Base-by-base conservation (phyloP, 805 yeast genomes). In the Maudiozyma pseudohumilis region DNA sequence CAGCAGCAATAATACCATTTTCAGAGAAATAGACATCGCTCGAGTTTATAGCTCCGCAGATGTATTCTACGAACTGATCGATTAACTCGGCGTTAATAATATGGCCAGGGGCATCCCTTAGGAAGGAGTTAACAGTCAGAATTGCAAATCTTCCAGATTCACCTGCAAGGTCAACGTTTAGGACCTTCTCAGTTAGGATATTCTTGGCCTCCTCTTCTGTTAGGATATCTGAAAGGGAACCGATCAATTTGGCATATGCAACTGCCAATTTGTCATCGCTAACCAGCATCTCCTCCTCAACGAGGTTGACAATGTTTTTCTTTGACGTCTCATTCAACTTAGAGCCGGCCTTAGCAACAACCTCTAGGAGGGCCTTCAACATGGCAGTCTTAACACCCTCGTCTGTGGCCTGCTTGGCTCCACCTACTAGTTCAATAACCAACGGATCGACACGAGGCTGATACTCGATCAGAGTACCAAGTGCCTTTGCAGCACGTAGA, bases 401-500 rank as follows among this genome's bases (percentile, higher is more conserved):
- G 42, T 75, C 77, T n/a, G 69, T 66, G 16, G 83, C 68, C 40
- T 68, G 66, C 50, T 74, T 80, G 11, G 85, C 84, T 37, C 92
- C 92, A 32, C 75, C 61, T 11, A 87, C 77, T 43, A 88, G 69
- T 55, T 89, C 97, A 29, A 83, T 70, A 6, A 87, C 86, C 39
- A 89, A 70, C 3, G 96, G 95, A 59, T 89, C 98, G 39, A 89
- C 88, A 54, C 96, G 75, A 6, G 96, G 88, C 61, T 88, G 96
- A 55, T 80, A 78, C 52, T 78, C 80, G 52, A 89, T 84, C 55
- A 92, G 70, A 8, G 88, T 75, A 36, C 96, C 95, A 48, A 92
- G 66, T 0, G 96, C 96, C 45, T 70, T 72, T 21, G 95, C 96
- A 11, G 98, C 95, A 44, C 94, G 74, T 6, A 75, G 60, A 47